Conservation (phyloP, 805 yeast species). For the Ogataea nitratoaversa region DNA sequence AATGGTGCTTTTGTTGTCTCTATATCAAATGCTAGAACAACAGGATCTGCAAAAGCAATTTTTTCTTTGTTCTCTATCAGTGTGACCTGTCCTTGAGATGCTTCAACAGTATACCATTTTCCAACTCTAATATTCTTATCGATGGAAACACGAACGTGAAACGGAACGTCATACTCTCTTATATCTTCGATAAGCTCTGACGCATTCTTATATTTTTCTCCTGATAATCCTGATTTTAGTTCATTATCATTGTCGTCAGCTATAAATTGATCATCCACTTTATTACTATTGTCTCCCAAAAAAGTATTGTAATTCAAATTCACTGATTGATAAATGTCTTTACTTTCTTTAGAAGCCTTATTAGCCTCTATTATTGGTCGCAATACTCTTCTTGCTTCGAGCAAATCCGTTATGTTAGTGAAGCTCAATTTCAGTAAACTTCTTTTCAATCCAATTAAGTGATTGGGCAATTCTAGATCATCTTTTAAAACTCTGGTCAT, state of each 20-base stretch:
- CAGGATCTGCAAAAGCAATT: conserved; percentile 96
- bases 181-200: conserved; percentile 70
- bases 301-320: conserved; percentile 36
- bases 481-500: conserved; percentile 61
- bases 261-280: conserved; percentile 25
- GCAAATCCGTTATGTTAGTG: conserved; percentile 67
- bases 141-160: conserved; percentile 93
- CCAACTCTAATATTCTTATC: conserved; percentile 87
- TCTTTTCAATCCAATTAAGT: conserved; percentile 70
- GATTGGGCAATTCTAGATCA: conserved; percentile 80
- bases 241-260: conserved; percentile 20
- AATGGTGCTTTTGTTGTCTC: conserved; percentile 96
- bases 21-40: conserved; percentile 92
- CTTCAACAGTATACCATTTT: conserved; percentile 86
- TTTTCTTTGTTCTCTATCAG: conserved; percentile 63
- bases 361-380: conserved; percentile 71
- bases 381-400: conserved; percentile 66
- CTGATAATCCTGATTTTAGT: conserved; percentile 8
- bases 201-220: conserved; percentile 41
- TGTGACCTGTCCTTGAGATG: conserved; percentile 49
- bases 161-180: conserved; percentile 94
- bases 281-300: conserved; percentile 29
- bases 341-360: conserved; percentile 52
- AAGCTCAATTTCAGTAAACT: conserved; percentile 65
- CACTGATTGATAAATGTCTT: conserved; percentile 62